phyloP scores from a whole-genome alignment of 2,329 filamentous ascomycete genomes.

The Fusarium cyanostomum region DNA sequence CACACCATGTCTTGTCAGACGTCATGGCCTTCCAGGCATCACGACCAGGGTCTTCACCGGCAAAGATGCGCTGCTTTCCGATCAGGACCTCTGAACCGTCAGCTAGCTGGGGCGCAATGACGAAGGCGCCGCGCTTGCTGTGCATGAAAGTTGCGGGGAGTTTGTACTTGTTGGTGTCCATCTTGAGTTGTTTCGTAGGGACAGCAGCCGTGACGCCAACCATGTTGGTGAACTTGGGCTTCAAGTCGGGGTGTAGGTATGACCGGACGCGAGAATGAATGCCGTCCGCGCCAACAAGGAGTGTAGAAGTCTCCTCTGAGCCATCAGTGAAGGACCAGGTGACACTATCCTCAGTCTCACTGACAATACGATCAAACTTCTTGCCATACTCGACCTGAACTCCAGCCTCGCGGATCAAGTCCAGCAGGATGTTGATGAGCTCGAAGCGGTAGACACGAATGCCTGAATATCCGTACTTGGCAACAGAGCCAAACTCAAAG shows the following conservation, averaged over 20 bases:
- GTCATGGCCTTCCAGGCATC: slow-evolving; percentile 55
- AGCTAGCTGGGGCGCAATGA: slow-evolving; percentile 58
- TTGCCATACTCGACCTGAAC: slow-evolving; percentile 58
- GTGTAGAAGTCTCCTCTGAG: slow-evolving; percentile 47
- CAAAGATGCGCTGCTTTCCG: slow-evolving; percentile 54
- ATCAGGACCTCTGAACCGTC: slow-evolving; percentile 61
- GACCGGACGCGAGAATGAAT: slow-evolving; percentile 66
- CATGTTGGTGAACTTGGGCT: slow-evolving; percentile 61
- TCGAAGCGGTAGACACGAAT: slow-evolving; percentile 64
- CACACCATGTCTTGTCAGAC: slow-evolving; percentile 50
- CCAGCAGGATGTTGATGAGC: slow-evolving; percentile 60
- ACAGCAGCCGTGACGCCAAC: slow-evolving; percentile 50
- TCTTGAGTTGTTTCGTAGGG: slow-evolving; percentile 50
- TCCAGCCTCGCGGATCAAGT: slow-evolving; percentile 50
- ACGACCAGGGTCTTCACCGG: slow-evolving; percentile 47
- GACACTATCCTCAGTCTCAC: slow-evolving; percentile 52
- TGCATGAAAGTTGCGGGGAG: slow-evolving; percentile 57
- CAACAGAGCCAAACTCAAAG: slow-evolving; percentile 59
- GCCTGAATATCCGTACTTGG: slow-evolving; percentile 61
- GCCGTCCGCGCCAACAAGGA: slow-evolving; percentile 67
- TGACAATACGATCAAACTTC: slow-evolving; percentile 57
- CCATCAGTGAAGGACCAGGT: slow-evolving; percentile 60
- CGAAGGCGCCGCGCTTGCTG: slow-evolving; percentile 55
- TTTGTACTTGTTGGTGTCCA: slow-evolving; percentile 47
- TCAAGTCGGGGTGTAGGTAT: slow-evolving; percentile 59